Conservation (phyloP, 352 stramenopile genomes). For the Phytophthora kernoviae region DNA sequence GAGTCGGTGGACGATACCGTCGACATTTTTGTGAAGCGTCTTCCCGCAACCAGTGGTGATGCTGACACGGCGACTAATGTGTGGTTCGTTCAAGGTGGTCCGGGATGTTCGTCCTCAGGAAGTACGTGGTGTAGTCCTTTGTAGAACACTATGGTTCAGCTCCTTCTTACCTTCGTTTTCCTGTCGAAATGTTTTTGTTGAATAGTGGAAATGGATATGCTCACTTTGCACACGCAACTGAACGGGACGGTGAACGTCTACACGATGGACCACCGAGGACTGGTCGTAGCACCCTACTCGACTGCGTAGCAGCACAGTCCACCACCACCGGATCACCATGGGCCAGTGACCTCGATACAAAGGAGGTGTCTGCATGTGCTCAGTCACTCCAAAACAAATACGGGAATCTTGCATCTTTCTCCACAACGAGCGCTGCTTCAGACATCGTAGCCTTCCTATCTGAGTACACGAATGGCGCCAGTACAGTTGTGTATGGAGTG, state of each 20-base stretch:
- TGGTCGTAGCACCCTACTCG: slow-evolving; percentile 24
- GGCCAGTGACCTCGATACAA: slow-evolving; percentile 7
- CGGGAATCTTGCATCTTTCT: too few species aligned
- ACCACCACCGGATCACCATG: slow-evolving; percentile 13
- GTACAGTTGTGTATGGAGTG: too few species aligned
- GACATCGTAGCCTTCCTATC: too few species aligned
- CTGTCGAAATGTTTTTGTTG: too few species aligned
- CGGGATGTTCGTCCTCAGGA: slow-evolving; percentile 34
- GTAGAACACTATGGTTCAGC: too few species aligned
- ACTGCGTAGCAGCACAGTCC: slow-evolving; percentile 25
- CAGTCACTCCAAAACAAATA: background rate
- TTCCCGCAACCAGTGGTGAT: slow-evolving; percentile 7
- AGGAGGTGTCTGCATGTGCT: slow-evolving; percentile 27
- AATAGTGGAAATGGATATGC: slow-evolving; percentile 47
- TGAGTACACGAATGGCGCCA: too few species aligned
- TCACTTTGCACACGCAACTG: slow-evolving; percentile 24
- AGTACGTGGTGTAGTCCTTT: too few species aligned
- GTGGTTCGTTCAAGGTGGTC: slow-evolving; percentile 48
- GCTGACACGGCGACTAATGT: slow-evolving; percentile 23
- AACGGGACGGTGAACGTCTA: slow-evolving; percentile 37
- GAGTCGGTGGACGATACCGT: slow-evolving; percentile 12
- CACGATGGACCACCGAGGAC: slow-evolving; percentile 48
- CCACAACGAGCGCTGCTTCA: too few species aligned
- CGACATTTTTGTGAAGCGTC: slow-evolving; percentile 15
- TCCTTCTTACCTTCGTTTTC: too few species aligned